Conservation (phyloP, 2,329 filamentous ascomycete genomes). For the Monosporascus sp. region DNA sequence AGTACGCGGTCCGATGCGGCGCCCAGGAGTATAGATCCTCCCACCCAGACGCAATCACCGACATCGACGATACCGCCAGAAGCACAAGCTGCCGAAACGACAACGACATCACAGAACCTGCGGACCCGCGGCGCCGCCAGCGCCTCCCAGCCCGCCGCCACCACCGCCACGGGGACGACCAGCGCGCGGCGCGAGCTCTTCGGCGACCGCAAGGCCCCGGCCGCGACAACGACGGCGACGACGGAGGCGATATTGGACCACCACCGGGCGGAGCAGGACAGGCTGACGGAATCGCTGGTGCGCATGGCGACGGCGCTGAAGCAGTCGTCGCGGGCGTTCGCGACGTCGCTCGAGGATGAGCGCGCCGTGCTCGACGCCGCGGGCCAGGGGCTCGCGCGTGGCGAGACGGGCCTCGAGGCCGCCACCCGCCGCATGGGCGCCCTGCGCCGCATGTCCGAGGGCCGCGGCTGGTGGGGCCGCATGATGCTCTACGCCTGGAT, state of each 20-base stretch:
- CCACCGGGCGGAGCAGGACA: conserved; percentile 77
- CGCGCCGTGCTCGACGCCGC: conserved; percentile 69
- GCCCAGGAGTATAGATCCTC: background rate
- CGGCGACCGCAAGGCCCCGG: conserved; percentile 33
- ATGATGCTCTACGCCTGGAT: conserved; percentile 83
- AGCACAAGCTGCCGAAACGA: conserved; percentile 6
- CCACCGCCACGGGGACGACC: conserved; percentile 10
- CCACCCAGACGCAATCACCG: background rate
- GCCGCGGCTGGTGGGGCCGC: conserved; percentile 79
- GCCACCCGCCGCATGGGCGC: conserved; percentile 74
- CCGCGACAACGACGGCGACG: conserved; percentile 42
- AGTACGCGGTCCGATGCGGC: background rate
- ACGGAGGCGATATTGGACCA: conserved; percentile 70
- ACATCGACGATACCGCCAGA: conserved; percentile 1
- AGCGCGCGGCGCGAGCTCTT: conserved; percentile 39
- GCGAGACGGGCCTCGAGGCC: conserved; percentile 68
- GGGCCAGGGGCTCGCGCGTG: conserved; percentile 71
- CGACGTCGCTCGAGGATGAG: conserved; percentile 63
- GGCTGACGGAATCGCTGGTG: conserved; percentile 75
- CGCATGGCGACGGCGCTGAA: conserved; percentile 76
- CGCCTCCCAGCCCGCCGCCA: conserved; percentile 3
- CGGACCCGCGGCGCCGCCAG: conserved; percentile 21
- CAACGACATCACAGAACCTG: conserved; percentile 28
- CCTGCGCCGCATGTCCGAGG: conserved; percentile 77
- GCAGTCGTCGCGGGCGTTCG: conserved; percentile 66